Conservation (phyloP, 2,329 filamentous ascomycete genomes). For the Aspergillus ruber region DNA sequence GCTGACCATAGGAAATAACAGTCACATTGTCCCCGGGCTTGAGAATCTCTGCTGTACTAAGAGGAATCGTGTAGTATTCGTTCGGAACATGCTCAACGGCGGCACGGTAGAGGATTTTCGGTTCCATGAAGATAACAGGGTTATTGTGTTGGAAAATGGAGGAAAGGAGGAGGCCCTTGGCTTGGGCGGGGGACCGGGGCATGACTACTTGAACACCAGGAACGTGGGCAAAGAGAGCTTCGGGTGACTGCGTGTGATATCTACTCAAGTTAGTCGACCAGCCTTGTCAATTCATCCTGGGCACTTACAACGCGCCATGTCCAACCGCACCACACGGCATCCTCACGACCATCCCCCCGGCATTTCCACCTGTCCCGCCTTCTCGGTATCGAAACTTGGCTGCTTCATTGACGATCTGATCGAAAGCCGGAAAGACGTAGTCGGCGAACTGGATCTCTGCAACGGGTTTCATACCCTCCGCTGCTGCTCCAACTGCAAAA, state of each 20-base stretch:
- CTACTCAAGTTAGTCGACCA: constrained; percentile 12
- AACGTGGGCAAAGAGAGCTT: constrained; percentile 80
- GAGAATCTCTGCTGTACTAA: constrained; percentile 78
- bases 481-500: constrained; percentile 83
- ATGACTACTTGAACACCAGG: constrained; percentile 81
- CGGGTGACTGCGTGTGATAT: constrained; percentile 85
- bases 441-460: constrained; percentile 96
- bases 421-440: constrained; percentile 87
- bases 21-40: constrained; percentile 76
- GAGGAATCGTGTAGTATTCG: constrained; percentile 71
- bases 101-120: constrained; percentile 85
- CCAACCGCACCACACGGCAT: constrained; percentile 90
- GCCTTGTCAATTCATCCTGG: background rate
- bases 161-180: constrained; percentile 76
- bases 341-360: constrained; percentile 74
- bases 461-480: constrained; percentile 85
- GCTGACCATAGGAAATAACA: constrained; percentile 81
- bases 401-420: constrained; percentile 89
- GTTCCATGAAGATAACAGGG: constrained; percentile 88
- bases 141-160: constrained; percentile 71
- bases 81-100: constrained; percentile 86
- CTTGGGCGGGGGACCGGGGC: constrained; percentile 77
- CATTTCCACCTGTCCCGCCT: constrained; percentile 58
- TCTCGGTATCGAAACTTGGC: constrained; percentile 79
- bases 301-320: constrained; percentile 65